phyloP scores from a whole-genome alignment of 2,329 filamentous ascomycete species.

The Teratosphaeria gauchensis region DNA sequence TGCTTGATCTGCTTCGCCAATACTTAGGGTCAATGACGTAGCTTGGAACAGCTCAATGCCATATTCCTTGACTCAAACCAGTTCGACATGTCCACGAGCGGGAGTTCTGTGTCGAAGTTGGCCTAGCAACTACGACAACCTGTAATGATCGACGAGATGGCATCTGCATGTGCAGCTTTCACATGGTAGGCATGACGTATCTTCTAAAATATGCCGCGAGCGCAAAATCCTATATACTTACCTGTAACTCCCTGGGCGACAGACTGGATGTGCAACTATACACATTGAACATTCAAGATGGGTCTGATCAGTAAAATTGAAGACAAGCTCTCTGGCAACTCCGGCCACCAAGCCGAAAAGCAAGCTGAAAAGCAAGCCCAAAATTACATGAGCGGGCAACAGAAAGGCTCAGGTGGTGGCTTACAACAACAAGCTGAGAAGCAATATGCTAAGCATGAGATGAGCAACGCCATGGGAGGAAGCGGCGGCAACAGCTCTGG shows the following conservation, averaged over 20 bases:
- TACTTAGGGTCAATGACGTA: background rate
- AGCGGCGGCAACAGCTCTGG: background rate
- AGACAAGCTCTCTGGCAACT: conserved; percentile 4
- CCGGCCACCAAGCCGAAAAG: background rate
- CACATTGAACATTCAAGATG: background rate
- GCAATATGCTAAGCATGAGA: background rate
- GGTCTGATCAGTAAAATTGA: conserved; percentile 7
- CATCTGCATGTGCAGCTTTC: background rate
- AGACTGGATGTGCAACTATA: background rate
- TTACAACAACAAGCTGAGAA: background rate
- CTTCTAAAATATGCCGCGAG: background rate
- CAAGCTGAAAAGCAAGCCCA: background rate
- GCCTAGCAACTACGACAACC: background rate
- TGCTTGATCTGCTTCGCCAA: background rate
- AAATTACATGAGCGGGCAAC: background rate
- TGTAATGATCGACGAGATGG: background rate
- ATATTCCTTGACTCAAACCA: background rate
- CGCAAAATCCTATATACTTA: background rate
- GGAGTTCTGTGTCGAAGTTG: background rate
- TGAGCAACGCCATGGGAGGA: background rate
- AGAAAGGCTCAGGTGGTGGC: background rate
- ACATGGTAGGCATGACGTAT: background rate
- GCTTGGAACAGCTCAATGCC: background rate
- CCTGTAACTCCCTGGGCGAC: background rate
- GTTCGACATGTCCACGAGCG: background rate